Percentiles rank a stretch among this genome's conserved stretches.
These are phyloP conservation scores for Orbilia brochopaga DNA, from an alignment of 2,329 filamentous ascomycete species.

Conservation along the genomic window DNA sequence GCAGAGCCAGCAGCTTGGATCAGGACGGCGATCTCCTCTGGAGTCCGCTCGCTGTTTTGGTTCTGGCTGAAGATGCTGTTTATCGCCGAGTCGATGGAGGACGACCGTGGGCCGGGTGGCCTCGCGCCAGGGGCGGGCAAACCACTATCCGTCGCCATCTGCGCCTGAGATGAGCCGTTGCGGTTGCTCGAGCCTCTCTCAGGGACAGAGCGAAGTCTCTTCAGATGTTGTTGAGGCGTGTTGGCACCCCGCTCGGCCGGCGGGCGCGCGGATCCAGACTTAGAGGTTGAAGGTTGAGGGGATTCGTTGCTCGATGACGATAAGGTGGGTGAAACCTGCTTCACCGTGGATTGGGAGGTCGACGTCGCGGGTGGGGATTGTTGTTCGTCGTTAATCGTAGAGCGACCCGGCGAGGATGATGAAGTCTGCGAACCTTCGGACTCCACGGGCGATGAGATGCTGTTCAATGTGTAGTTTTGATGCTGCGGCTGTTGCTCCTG, in stretches of 20 bases:
- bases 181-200: conserved; percentile 46
- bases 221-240: conserved; percentile 52
- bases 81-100: conserved; percentile 91
- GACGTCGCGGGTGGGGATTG: conserved; percentile 20
- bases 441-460: conserved; percentile 30
- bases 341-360: conserved; percentile 34
- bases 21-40: conserved; percentile 77
- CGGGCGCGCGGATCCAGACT: conserved; percentile 42
- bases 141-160: conserved; percentile 52
- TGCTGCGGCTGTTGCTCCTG: conserved; percentile 13
- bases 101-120: conserved; percentile 68
- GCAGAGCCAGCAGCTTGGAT: conserved; percentile 85
- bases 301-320: conserved; percentile 49
- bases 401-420: conserved; percentile 39
- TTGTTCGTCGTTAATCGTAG: conserved; percentile 24
- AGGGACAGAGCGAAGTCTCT: conserved; percentile 52
- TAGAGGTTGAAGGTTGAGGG: conserved; percentile 40
- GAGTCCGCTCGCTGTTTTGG: conserved; percentile 62
- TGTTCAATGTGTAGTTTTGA: conserved; percentile 39
- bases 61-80: conserved; percentile 67
- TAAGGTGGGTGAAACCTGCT: conserved; percentile 27
- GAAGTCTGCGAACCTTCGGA: conserved; percentile 39
- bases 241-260: conserved; percentile 45
- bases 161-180: conserved; percentile 39
- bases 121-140: conserved; percentile 47